These are phyloP conservation scores for Chlorella sp. DNA, from an alignment of 139 green algal genomes.

Conservation along the genomic window DNA sequence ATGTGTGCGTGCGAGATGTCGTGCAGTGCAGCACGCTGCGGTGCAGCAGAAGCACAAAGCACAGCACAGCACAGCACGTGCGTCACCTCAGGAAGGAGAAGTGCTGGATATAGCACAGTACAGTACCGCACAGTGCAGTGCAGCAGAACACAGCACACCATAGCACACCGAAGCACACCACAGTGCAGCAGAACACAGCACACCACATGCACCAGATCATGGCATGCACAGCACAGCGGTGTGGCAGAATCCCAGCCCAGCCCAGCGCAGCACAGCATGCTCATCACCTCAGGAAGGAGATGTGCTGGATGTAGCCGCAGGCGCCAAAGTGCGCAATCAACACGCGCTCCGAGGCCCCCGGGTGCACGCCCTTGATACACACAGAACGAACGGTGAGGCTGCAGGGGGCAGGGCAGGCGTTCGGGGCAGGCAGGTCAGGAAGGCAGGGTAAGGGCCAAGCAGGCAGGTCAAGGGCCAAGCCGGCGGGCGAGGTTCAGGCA, in stretches of 20 bases:
- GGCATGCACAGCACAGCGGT: no score
- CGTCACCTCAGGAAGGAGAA: conserved; percentile 26
- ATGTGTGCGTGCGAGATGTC: no score
- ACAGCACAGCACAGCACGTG: background rate
- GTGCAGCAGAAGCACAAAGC: background rate
- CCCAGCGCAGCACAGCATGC: background rate
- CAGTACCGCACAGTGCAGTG: no score
- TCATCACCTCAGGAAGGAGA: conserved; percentile 24
- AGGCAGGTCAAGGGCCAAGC: background rate
- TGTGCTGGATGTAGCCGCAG: conserved; percentile 28
- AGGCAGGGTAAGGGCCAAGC: no score
- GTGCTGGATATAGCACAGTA: conserved; percentile 28
- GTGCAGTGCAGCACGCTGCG: no score
- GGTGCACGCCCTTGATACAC: conserved; percentile 22
- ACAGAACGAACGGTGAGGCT: conserved; percentile 28
- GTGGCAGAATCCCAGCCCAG: background rate
- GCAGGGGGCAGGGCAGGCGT: background rate
- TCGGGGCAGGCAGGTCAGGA: no score
- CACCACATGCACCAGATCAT: no score
- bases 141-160: no score
- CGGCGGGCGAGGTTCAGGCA: background rate
- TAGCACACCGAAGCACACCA: no score
- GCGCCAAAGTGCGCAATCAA: conserved; percentile 37
- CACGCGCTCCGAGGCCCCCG: conserved; percentile 25
- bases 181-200: no score